Percentiles rank a stretch among this genome's conserved stretches.
These are phyloP conservation scores for Tricholoma matsutake DNA, from an alignment of 768 basidiomycete species.

Conservation along the genomic window DNA sequence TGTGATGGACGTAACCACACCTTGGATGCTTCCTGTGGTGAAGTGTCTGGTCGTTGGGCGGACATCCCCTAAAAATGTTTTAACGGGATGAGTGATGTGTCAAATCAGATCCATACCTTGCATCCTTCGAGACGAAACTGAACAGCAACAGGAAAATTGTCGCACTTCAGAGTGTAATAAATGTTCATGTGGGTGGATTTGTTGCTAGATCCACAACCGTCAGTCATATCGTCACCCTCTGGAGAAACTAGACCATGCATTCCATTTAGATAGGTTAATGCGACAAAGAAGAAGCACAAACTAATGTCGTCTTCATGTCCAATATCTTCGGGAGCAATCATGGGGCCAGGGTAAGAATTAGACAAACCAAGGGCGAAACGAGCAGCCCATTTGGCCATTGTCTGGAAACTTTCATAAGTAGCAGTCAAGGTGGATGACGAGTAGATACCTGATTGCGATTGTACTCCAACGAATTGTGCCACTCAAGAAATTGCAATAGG, in stretches of 20 bases:
- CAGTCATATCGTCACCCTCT: constrained; percentile 47
- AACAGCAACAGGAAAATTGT: constrained; percentile 42
- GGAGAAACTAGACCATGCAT: constrained; percentile 23
- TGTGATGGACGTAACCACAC: constrained; percentile 41
- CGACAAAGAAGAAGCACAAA: constrained; percentile 22
- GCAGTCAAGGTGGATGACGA: background rate
- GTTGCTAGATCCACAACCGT: constrained; percentile 51
- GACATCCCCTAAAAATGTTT: constrained; percentile 31
- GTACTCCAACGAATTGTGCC: constrained; percentile 47
- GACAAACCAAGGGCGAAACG: constrained; percentile 61
- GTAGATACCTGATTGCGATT: constrained; percentile 50
- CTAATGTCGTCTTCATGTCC: constrained; percentile 44
- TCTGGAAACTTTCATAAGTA: constrained; percentile 29
- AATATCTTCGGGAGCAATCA: constrained; percentile 37
- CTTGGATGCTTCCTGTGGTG: constrained; percentile 18
- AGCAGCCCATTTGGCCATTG: constrained; percentile 63
- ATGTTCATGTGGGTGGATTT: constrained; percentile 33
- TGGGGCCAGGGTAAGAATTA: constrained; percentile 56
- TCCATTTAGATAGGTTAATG: background rate
- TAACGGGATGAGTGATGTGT: background rate
- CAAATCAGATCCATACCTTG: constrained; percentile 33
- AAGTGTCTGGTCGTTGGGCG: constrained; percentile 12
- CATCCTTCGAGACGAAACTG: constrained; percentile 48
- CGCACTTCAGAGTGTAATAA: constrained; percentile 32
- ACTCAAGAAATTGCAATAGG: constrained; percentile 47